Evolutionary conservation across 345 rosid genomes (phyloP), one percentile per base, ranked within the genome.

Genomic region (Dipteronia dyeriana): DNA sequence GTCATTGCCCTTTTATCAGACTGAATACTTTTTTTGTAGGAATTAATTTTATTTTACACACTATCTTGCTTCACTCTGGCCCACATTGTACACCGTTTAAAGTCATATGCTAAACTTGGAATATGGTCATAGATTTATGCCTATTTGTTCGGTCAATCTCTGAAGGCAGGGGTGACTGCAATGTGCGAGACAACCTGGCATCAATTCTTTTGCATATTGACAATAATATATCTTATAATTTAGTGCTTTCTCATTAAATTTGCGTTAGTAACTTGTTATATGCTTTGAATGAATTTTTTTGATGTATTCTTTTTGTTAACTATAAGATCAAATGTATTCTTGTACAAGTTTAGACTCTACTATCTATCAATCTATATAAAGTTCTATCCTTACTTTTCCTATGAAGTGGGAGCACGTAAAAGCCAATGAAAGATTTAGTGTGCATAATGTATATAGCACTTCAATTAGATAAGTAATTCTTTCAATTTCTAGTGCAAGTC

Each of bases 51-150:
- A 53, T 22, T 22, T 51, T 13, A 12, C 43, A 22, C 9, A 5
- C 29, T 74, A 38, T 34, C 6, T 51, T 80, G 47, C 62, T 76
- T 45, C 23, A 19, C 56, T 19, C 20, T 76, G 23, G 16, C 34
- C 47, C 17, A 43, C 49, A 39, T 34, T 22, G 31, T 29, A 43
- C 39, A 17, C 12, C 6, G 23, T 23, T 14, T 9, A 68, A 64
- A 47, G 54, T 68, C 74, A 31, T 60, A 39, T 59, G 68, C 60
- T 62, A 43, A 9, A 19, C 25, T 54, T 17, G 61, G 41, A 51
- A 26, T 70, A 19, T n/a, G 17, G 26, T 34, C 14, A 57, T 71
- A 73, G 26, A 4, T 16, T 19, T 16, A 53, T 7, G 57, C 57
- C 57, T 53, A 53, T 53, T 17, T 53, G 57, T 53, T 53, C 16